These are phyloP conservation scores for Mortierella sp. DNA, from an alignment of 371 early-diverging fungal species.

Conservation along the genomic window DNA sequence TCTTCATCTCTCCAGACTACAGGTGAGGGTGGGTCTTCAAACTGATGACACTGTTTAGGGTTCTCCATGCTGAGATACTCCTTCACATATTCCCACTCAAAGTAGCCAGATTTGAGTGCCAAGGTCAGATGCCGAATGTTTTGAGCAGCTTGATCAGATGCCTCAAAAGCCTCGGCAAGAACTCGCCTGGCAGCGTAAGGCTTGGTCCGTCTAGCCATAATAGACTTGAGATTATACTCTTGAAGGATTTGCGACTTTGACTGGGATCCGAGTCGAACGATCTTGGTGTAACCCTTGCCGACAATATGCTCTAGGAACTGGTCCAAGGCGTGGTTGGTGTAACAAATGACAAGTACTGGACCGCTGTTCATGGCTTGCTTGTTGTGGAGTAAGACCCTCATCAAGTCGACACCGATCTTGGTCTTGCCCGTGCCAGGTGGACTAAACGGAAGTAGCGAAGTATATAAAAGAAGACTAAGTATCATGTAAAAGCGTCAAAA, in stretches of 20 bases:
- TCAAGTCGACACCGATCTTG: slow-evolving; percentile 64
- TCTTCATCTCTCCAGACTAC: neutral
- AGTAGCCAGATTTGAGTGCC: neutral
- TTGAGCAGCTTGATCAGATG: neutral
- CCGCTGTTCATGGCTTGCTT: slow-evolving; percentile 22
- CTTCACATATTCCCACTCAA: neutral
- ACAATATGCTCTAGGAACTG: slow-evolving; percentile 64
- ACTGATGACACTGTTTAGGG: neutral
- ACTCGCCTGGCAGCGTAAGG: slow-evolving; percentile 21
- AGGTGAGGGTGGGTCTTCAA: neutral
- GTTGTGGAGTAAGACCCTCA: slow-evolving; percentile 60
- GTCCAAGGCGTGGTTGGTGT: slow-evolving; percentile 72
- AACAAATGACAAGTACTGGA: slow-evolving; percentile 65
- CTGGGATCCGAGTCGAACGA: slow-evolving; percentile 64
- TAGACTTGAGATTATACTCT: slow-evolving; percentile 35
- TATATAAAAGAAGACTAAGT: no score
- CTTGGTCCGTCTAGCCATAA: neutral
- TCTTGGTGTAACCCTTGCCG: slow-evolving; percentile 19
- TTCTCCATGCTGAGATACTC: neutral
- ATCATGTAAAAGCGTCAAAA: no score
- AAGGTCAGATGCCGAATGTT: neutral
- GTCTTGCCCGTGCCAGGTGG: slow-evolving; percentile 72
- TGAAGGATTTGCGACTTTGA: slow-evolving; percentile 48
- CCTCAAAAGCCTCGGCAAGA: neutral
- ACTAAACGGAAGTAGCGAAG: slow-evolving; percentile 14